A percentile compares a stretch with the other conserved stretches of the same genome.
Conservation (phyloP, 192 early-diverging fungal genomes). For the Linnemannia elongata region DNA sequence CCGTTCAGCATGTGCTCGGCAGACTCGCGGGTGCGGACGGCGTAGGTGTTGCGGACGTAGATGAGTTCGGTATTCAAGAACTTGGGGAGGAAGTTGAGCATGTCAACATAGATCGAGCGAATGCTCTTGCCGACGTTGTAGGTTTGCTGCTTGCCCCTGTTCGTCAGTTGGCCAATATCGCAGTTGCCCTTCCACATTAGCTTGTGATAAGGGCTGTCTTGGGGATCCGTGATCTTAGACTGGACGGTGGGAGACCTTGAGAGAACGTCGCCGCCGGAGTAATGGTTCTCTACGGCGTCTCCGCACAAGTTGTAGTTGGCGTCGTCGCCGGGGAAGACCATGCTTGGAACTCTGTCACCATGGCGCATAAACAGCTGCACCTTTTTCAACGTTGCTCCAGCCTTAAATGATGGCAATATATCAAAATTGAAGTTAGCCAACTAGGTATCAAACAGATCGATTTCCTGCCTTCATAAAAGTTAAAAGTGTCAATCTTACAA, state of each 20-base stretch:
- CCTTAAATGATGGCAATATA: neutral
- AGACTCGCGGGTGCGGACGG: conserved; percentile 71
- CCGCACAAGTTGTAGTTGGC: conserved; percentile 49
- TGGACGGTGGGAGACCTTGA: neutral
- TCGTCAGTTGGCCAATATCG: conserved; percentile 71
- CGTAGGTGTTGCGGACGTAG: conserved; percentile 70
- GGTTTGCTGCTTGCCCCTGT: conserved; percentile 68
- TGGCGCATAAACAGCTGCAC: conserved; percentile 70
- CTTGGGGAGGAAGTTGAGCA: conserved; percentile 59
- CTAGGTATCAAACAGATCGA: neutral
- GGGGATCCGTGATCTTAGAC: neutral
- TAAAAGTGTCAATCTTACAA: neutral
- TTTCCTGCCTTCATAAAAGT: neutral
- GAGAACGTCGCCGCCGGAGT: neutral
- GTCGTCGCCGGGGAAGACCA: conserved; percentile 52
- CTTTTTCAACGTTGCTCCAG: conserved; percentile 62
- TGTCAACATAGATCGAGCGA: conserved; percentile 65
- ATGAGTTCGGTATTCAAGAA: conserved; percentile 55
- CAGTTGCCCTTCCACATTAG: conserved; percentile 36
- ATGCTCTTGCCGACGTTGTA: conserved; percentile 56
- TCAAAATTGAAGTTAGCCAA: neutral
- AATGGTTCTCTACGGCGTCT: neutral
- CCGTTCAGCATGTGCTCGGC: conserved; percentile 62
- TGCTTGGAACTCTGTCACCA: conserved; percentile 62
- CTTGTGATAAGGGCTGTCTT: conserved; percentile 19